Conservation (phyloP, 257 asterid species). For the Rehmannia glutinosa region DNA sequence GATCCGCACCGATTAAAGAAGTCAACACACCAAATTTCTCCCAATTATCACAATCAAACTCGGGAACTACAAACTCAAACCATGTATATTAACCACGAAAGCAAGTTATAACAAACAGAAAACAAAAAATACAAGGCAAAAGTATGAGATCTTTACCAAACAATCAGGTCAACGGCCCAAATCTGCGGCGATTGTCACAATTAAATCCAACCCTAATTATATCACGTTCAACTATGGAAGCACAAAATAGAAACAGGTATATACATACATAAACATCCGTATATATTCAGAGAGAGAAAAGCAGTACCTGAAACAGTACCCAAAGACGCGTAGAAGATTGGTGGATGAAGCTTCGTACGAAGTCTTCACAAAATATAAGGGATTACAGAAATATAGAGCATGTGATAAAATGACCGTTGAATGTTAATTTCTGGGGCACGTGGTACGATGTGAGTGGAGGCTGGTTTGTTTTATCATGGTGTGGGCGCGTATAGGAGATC, state of each 20-base stretch:
- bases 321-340: constrained; percentile 31
- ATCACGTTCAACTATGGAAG: neutral
- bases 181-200: constrained; percentile 8
- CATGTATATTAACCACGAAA: neutral
- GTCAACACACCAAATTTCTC: constrained; percentile 18
- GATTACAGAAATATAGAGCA: neutral
- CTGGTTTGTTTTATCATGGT: neutral
- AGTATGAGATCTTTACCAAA: constrained; percentile 19
- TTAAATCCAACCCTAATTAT: neutral
- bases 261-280: neutral
- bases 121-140: neutral
- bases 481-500: constrained; percentile 30
- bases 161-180: constrained; percentile 30
- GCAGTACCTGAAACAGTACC: constrained; percentile 32
- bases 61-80: neutral
- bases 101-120: neutral
- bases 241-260: neutral
- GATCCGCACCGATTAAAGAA: constrained; percentile 17
- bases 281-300: neutral
- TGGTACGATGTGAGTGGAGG: constrained; percentile 22
- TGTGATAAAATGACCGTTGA: constrained; percentile 13
- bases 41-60: constrained; percentile 4
- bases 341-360: constrained; percentile 29
- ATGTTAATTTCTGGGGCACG: constrained; percentile 20
- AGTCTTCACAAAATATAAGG: constrained; percentile 31